Evolutionary conservation across 768 basidiomycete genomes (phyloP), one percentile per base, ranked within the genome.

Genomic region (Russula lepida): DNA sequence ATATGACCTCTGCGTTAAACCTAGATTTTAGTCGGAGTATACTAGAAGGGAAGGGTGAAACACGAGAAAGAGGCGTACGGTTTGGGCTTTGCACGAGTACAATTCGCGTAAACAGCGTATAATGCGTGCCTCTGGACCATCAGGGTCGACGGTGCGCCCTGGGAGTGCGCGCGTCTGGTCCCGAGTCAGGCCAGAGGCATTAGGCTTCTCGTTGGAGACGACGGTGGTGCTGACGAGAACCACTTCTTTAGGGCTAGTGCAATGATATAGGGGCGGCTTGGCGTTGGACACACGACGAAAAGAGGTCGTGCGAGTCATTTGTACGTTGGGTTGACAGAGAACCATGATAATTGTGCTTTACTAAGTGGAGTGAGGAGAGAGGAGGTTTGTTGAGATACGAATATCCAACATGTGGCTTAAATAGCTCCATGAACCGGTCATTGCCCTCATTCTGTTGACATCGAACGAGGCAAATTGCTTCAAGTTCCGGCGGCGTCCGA

Each of bases 71-170:
- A 6, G 39, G 21, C 61, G 21, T 54, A 50, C 49, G 23, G 12
- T 43, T 30, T 30, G 43, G n/a, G 61, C 27, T 51, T 49, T 63
- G 56, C 53, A 23, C 27, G 54, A 63, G 46, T 59, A 53, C 35
- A 77, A 73, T 65, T 79, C 78, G 60, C 74, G 76, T n/a, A 81
- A 71, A 13, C 73, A 71, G n/a, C 69, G 54, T 46, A 79, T 62
- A 39, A 79, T 73, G 12, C 71, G 69, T 25, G 71, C 63, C 62
- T 64, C 58, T 43, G 54, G 55, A 5, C 54, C 37, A 35, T 75
- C 67, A 3, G 68, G 64, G 46, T 77, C 71, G 17, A 70, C 58
- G 15, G 50, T 57, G 19, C 78, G 69, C 62, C 78, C 78, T 28
- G 70, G 65, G 9, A 80, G 70, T 37, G 68, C 63, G 60, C 74